Base-by-base conservation (phyloP, 257 asterid species). In the Fraxinus pennsylvanica region DNA sequence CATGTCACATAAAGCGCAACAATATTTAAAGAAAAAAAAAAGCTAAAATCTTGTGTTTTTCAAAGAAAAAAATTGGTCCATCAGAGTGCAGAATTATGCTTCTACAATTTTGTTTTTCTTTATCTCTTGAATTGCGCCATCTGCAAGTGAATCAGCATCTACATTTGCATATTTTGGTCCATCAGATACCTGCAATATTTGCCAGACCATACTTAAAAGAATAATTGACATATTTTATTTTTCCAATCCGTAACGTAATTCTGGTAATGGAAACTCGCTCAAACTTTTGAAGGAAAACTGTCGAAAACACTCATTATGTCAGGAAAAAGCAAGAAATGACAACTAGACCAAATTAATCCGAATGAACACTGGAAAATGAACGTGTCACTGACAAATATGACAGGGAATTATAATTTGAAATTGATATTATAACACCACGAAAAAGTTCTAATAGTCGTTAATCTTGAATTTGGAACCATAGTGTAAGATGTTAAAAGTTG, bases 101-200 rank as follows among this genome's bases (percentile, higher is more conserved):
- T 82, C 79, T 15, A 82, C 88, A 67, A 80, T 82, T 83, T 87
- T 87, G 84, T 86, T 82, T 86, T 91, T 92, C 92, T 86, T 90
- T 80, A 92, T 86, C 92, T 92, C 97, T 78, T 84, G 86, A 82
- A 91, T 89, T 36, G 92, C 87, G 25, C 94, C 97, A 77, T 91
- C 92, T 1, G 95, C 80, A 74, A 94, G 97, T 33, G 91, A 65
- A 45, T 80, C 78, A 68, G 80, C 91, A 41, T 92, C 95, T 3
- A 74, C 76, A 67, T 89, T 66, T 92, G 89, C 97, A 94, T 94
- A 10, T 81, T 81, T 81, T 97, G 97, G 83, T 92, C 96, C 99
- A 94, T 94, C 82, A 92, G 85, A 79, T 94, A 94, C 91, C 97
- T 92, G 94, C 81, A 75, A 81, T 1, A 22, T 50, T 36, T 8